A percentile compares a stretch with the other conserved stretches of the same genome.
Conservation (phyloP, 2,329 filamentous ascomycete genomes). For the Pseudohalonectria lignicola region DNA sequence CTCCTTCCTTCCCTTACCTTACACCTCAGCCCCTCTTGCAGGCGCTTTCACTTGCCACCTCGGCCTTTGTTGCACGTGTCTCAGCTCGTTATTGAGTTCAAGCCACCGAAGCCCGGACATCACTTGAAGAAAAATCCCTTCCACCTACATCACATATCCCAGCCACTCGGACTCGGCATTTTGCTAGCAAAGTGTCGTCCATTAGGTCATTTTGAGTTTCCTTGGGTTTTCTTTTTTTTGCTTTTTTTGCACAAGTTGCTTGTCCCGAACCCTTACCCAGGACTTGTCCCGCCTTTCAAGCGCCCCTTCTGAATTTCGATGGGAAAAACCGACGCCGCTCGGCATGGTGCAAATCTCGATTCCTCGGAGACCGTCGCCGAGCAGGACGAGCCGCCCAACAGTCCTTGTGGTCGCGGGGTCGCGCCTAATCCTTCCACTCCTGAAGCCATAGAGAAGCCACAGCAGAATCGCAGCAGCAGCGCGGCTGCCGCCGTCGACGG, state of each 20-base stretch:
- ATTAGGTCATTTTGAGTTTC: too few relatives aligned
- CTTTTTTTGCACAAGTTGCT: too few relatives aligned
- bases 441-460: slow-evolving; percentile 1
- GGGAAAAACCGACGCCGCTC: slow-evolving; percentile 2
- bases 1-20: background rate
- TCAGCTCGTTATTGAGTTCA: background rate
- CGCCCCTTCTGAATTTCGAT: slow-evolving; percentile 4
- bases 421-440: background rate
- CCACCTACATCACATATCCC: background rate
- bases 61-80: background rate
- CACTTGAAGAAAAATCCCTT: background rate
- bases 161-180: background rate
- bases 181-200: background rate
- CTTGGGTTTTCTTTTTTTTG: too few relatives aligned
- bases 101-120: background rate
- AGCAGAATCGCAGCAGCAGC: background rate
- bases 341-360: slow-evolving; percentile 4
- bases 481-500: background rate
- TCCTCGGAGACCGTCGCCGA: slow-evolving; percentile 4
- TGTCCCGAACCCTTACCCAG: too few relatives aligned
- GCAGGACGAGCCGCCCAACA: slow-evolving; percentile 3
- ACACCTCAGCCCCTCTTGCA: background rate
- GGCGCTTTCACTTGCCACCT: background rate
- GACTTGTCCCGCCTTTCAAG: background rate
- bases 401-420: slow-evolving; percentile 3